These are phyloP conservation scores for Cinnamomum chago DNA, from an alignment of 164 flowering plant species.

Conservation along the genomic window DNA sequence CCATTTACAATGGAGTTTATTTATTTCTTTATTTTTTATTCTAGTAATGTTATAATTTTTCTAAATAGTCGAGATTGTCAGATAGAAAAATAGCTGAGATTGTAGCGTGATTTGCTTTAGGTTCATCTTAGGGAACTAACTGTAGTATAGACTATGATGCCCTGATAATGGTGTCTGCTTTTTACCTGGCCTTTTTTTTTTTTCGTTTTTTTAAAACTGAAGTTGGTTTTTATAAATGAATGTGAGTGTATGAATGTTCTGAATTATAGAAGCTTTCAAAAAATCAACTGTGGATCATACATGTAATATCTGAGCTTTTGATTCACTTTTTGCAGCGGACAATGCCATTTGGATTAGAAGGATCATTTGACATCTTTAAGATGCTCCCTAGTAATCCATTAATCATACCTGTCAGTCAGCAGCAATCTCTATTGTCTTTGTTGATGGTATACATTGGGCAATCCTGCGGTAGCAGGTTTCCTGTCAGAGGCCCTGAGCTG, in stretches of 20 bases:
- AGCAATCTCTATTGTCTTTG: conserved; percentile 60
- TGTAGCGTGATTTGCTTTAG: no score
- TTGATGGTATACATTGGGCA: conserved; percentile 49
- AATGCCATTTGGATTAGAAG: conserved; percentile 49
- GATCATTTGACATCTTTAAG: conserved; percentile 72
- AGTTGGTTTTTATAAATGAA: no score
- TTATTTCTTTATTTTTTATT: no score
- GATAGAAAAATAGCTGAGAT: no score
- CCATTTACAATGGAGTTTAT: no score
- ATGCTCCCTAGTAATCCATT: conserved; percentile 52
- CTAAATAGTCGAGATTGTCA: no score
- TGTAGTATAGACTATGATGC: no score
- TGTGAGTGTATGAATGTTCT: neutral
- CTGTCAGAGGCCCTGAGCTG: conserved; percentile 35
- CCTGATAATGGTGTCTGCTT: no score
- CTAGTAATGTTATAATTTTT: no score
- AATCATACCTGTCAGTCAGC: conserved; percentile 43
- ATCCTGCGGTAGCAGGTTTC: conserved; percentile 28
- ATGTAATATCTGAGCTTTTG: neutral
- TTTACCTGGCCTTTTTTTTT: no score
- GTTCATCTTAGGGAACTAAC: no score
- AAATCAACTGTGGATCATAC: neutral
- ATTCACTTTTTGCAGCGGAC: conserved; percentile 55
- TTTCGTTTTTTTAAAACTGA: no score
- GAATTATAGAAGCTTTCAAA: neutral